A percentile compares a stretch with the other conserved stretches of the same genome.
Conservation (phyloP, 495 filamentous ascomycete species). For the Podospora pseudocomata region DNA sequence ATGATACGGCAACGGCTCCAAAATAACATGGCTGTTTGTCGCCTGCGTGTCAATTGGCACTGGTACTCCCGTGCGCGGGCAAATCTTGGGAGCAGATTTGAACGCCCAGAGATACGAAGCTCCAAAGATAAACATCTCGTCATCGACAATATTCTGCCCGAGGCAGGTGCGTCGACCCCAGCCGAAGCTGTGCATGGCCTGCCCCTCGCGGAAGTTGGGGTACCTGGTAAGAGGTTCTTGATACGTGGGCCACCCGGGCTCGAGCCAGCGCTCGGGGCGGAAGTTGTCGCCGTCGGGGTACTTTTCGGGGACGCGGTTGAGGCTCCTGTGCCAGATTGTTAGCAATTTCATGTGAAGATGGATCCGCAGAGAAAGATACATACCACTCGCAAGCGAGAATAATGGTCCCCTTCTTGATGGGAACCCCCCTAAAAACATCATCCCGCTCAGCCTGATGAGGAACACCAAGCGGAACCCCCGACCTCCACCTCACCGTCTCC, state of each 20-base stretch:
- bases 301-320: conserved; percentile 46
- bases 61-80: conserved; percentile 38
- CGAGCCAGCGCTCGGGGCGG: conserved; percentile 53
- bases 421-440: conserved; percentile 48
- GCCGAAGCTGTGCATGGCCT: conserved; percentile 54
- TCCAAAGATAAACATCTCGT: conserved; percentile 50
- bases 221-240: conserved; percentile 49
- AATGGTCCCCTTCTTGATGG: conserved; percentile 49
- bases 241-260: conserved; percentile 53
- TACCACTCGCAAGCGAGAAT: conserved; percentile 56
- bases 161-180: conserved; percentile 62
- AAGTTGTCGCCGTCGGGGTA: conserved; percentile 54
- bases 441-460: conserved; percentile 51
- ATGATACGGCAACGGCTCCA: conserved; percentile 44
- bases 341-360: conserved; percentile 1
- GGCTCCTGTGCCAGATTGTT: conserved; percentile 34
- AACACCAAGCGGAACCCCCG: conserved; percentile 48
- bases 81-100: conserved; percentile 39
- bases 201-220: conserved; percentile 51
- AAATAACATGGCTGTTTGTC: conserved; percentile 47
- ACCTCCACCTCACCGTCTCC: conserved; percentile 60
- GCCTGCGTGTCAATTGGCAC: conserved; percentile 50
- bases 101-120: conserved; percentile 50
- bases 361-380: conserved; percentile 9
- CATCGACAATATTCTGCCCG: conserved; percentile 60